Evolutionary conservation across 1,284 basidiomycete genomes (phyloP).

Genomic region (Rugosomyces carneus): DNA sequence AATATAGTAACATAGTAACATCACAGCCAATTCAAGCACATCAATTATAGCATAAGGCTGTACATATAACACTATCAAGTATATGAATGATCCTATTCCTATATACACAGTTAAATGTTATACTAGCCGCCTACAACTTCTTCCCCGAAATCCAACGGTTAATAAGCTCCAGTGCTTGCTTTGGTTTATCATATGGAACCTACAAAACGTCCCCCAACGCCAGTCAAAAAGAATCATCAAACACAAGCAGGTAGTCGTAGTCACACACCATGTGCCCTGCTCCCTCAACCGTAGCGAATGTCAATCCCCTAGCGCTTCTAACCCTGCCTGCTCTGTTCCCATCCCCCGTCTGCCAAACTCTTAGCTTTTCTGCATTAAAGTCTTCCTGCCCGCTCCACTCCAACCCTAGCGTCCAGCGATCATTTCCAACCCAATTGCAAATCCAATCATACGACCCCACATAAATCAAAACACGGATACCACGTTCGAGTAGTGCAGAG

Average conservation of each 20-base stretch:
- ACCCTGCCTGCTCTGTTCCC: slow-evolving; percentile 50
- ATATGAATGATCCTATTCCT: no score
- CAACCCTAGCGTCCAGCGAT: slow-evolving; percentile 54
- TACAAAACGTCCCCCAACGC: no score
- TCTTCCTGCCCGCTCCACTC: slow-evolving; percentile 55
- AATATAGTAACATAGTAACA: no score
- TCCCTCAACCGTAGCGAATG: slow-evolving; percentile 53
- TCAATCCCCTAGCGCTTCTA: slow-evolving; percentile 52
- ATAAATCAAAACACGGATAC: slow-evolving; percentile 68
- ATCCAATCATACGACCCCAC: slow-evolving; percentile 70
- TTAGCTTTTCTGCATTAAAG: slow-evolving; percentile 41
- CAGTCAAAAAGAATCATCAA: no score
- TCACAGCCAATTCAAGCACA: no score
- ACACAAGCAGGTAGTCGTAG: no score
- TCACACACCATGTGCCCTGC: slow-evolving; percentile 59
- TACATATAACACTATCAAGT: no score
- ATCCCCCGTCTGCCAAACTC: slow-evolving; percentile 47
- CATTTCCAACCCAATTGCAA: slow-evolving; percentile 73
- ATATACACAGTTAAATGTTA: no score
- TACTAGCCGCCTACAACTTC: slow-evolving; percentile 8
- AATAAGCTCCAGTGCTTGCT: slow-evolving; percentile 45
- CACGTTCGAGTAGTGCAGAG: slow-evolving; percentile 67
- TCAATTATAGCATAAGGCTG: no score
- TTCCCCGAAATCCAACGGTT: slow-evolving; percentile 44
- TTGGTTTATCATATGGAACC: slow-evolving; percentile 61